phyloP scores from a whole-genome alignment of 2,329 filamentous ascomycete genomes.

The Colletotrichum echinochloae region DNA sequence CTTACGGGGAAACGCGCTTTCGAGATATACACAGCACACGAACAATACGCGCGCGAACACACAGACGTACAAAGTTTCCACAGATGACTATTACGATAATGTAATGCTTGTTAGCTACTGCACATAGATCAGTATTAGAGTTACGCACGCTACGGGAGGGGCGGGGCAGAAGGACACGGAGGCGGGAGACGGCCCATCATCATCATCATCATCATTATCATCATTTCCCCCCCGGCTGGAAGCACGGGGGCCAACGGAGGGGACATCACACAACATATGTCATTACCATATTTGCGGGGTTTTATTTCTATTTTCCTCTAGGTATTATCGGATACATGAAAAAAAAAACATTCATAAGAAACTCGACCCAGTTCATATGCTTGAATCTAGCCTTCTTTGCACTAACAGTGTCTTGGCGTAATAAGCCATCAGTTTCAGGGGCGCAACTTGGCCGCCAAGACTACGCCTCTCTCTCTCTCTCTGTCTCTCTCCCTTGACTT shows the following conservation, averaged over 20 bases:
- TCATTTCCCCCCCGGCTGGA: conserved; percentile 24
- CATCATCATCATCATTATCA: background rate
- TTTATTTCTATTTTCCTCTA: background rate
- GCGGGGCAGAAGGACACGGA: no score
- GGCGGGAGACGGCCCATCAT: conserved; percentile 5
- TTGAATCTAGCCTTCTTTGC: background rate
- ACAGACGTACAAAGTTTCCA: conserved; percentile 22
- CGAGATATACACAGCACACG: background rate
- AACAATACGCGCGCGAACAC: conserved; percentile 10
- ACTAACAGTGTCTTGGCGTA: conserved; percentile 4
- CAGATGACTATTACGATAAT: conserved; percentile 41
- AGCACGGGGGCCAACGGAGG: background rate
- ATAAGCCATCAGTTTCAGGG: conserved; percentile 14
- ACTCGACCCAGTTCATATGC: background rate
- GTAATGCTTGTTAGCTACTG: conserved; percentile 40
- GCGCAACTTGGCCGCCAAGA: background rate
- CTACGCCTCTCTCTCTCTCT: no score
- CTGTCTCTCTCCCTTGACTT: background rate
- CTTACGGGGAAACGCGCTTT: conserved; percentile 12
- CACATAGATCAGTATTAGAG: conserved; percentile 40
- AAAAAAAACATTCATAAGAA: conserved; percentile 22
- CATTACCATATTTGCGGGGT: background rate
- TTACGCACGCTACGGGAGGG: conserved; percentile 11
- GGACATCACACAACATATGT: conserved; percentile 3
- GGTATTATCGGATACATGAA: conserved; percentile 16